Conservation (phyloP, 2,329 filamentous ascomycete genomes). For the Dactylellina sp. region DNA sequence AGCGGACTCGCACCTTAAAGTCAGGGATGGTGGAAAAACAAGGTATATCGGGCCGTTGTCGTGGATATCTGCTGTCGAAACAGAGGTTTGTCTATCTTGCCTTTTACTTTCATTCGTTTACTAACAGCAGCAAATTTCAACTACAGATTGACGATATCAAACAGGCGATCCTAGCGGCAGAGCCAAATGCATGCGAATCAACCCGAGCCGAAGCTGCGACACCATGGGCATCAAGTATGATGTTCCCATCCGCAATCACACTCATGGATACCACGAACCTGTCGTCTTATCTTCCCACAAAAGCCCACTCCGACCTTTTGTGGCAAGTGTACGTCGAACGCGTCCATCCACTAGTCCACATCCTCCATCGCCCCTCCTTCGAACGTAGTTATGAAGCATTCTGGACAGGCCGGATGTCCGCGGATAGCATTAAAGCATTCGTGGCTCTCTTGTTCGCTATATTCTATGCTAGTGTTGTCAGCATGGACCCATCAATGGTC, state of each 20-base stretch:
- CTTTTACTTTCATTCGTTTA: background rate
- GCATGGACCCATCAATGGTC: conserved; percentile 48
- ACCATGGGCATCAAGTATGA: conserved; percentile 53
- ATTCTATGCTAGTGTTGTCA: conserved; percentile 43
- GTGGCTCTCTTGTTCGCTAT: conserved; percentile 48
- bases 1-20: conserved; percentile 49
- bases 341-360: conserved; percentile 46
- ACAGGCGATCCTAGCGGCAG: conserved; percentile 37
- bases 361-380: conserved; percentile 43
- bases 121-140: background rate
- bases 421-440: conserved; percentile 42
- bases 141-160: conserved; percentile 54
- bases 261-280: conserved; percentile 41
- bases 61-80: conserved; percentile 54
- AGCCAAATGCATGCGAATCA: conserved; percentile 16
- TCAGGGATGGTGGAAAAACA: conserved; percentile 44
- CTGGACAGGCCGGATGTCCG: conserved; percentile 37
- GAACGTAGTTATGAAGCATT: conserved; percentile 43
- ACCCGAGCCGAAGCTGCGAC: conserved; percentile 13
- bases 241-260: conserved; percentile 38
- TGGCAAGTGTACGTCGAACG: conserved; percentile 49
- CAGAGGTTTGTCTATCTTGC: conserved; percentile 25
- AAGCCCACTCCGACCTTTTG: conserved; percentile 48
- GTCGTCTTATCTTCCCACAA: conserved; percentile 42
- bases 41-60: conserved; percentile 53